Evolutionary conservation across 805 yeast genomes (phyloP), one percentile per base, ranked within the genome.

Genomic region (Naumovozyma dairenensis): DNA sequence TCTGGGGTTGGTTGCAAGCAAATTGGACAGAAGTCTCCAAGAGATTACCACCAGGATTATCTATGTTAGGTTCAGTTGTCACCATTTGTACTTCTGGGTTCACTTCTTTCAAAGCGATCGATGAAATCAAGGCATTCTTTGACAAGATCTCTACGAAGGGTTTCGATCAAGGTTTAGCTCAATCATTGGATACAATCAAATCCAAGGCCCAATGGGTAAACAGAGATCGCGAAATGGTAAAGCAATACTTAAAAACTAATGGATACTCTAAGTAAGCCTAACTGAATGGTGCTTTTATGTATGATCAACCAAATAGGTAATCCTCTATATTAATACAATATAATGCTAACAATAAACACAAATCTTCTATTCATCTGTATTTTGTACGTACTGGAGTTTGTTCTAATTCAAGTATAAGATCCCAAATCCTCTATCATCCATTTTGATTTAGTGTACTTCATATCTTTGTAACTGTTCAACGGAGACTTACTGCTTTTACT

Each of bases 21-120:
- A 77, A 86, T 58, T 87, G 92, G 86, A 82, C 74, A 36, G 68
- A 63, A 31, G 54, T 89, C 40, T 59, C 63, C 46, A 67, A 73
- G 55, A 63, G 68, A 47, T 69, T 84, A 53, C 94, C 96, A 31
- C 83, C 93, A 10, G 79, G 83, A 10, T 69, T 80, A 40, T 68
- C 85, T 21, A 73, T 86, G 80, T 67, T 87, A 48, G 80, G 87
- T 15, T 66, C 77, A 16, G 77, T 89, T 38, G 79, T 87, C 25
- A 66, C 67, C 24, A 41, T 80, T 21, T 60, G 77, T 30, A 69
- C 82, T 29, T 58, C 74, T 16, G 74, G 79, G 1, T 78, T 75
- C 60, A 69, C 85, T 21, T 70, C 71, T 36, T 56, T 57, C 26
- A 69, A 65, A 25, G 76, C 74, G 44, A 66, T 66, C 44, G 64